Base-by-base conservation (phyloP, 2,329 filamentous ascomycete species). In the Talaromyces sp. region DNA sequence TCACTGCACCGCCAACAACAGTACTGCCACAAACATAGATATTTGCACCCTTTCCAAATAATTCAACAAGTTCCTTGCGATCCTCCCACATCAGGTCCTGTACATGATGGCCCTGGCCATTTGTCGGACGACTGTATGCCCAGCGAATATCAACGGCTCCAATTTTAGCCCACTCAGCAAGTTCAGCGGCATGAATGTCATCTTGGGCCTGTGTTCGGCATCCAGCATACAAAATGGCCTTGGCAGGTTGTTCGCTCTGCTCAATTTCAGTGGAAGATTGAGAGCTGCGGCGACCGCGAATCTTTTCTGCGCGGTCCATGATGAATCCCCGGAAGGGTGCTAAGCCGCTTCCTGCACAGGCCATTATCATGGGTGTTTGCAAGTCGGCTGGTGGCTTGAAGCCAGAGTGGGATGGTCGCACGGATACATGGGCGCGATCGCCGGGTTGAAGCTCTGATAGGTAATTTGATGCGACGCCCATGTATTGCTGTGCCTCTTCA, bases 21-120 rank as follows among this genome's bases (percentile, higher is more conserved):
- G 76, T 73, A 39, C 82, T 83, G 3, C 87, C 87, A 65, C 87
- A 90, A 2, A 89, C 80, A 62, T 83, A 90, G 0, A 87, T 71
- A 62, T 81, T 81, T 0, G 85, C 81, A 0, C 78, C 80, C 4
- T 68, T 57, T 0, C 75, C 69, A 52, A 80, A 82, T 30, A 83
- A 58, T 20, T 72, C 65, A 8, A 74, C 63, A 2, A 81, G 64
- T 9, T 80, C 74, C 14, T 71, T 68, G 0, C 76, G 65, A 20
- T 84, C 79, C 24, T 72, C 69, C 59, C 76, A 77, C 51, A 85
- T 60, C 11, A 76, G 66, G 43, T 85, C 80, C 58, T 83, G 81
- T 1, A 83, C 79, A 55, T 84, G 77, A 55, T 75, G 75, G 0
- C 80, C 83, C 5, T 77, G 79, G 47, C 70, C 68, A 4, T 77